phyloP scores from a whole-genome alignment of 768 basidiomycete species.

The Podaxis sp. region DNA sequence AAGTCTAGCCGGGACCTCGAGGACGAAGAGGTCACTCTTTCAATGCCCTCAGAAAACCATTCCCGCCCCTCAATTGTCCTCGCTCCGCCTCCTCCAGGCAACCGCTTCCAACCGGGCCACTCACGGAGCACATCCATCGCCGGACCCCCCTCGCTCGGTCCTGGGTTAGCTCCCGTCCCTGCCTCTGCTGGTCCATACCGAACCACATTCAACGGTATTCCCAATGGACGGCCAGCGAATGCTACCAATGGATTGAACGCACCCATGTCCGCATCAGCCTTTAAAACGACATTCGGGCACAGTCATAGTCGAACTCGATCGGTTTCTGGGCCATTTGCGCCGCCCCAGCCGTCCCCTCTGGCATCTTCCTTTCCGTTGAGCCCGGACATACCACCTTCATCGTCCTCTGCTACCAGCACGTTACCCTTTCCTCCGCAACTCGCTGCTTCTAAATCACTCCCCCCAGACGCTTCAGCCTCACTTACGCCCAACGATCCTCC shows the following conservation, averaged over 20 bases:
- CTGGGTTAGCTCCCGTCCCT: conserved; percentile 12
- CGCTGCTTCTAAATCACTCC: conserved; percentile 26
- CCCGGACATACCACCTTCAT: conserved; percentile 21
- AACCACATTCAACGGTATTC: conserved; percentile 24
- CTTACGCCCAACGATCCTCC: conserved; percentile 16
- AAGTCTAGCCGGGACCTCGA: conserved; percentile 18
- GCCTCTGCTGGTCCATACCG: conserved; percentile 32
- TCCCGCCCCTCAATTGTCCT: not conserved
- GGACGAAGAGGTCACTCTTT: conserved; percentile 7
- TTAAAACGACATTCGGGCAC: conserved; percentile 32
- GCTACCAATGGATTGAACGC: conserved; percentile 16
- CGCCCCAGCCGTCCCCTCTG: conserved; percentile 51
- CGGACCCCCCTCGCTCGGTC: conserved; percentile 12
- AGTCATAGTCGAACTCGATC: conserved; percentile 47
- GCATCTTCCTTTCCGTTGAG: conserved; percentile 29
- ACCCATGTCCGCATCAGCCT: conserved; percentile 28
- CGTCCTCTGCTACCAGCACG: conserved; percentile 19
- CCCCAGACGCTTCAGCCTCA: conserved; percentile 16
- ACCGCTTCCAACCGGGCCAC: conserved; percentile 17
- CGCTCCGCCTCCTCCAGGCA: conserved; percentile 15
- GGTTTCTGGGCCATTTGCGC: conserved; percentile 51
- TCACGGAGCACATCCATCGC: conserved; percentile 28
- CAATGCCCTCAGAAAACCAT: not conserved
- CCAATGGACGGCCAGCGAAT: conserved; percentile 22
- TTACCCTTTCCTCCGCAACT: conserved; percentile 18